Base-by-base conservation (phyloP, 495 filamentous ascomycete genomes). In the Penicillium tannophilum region DNA sequence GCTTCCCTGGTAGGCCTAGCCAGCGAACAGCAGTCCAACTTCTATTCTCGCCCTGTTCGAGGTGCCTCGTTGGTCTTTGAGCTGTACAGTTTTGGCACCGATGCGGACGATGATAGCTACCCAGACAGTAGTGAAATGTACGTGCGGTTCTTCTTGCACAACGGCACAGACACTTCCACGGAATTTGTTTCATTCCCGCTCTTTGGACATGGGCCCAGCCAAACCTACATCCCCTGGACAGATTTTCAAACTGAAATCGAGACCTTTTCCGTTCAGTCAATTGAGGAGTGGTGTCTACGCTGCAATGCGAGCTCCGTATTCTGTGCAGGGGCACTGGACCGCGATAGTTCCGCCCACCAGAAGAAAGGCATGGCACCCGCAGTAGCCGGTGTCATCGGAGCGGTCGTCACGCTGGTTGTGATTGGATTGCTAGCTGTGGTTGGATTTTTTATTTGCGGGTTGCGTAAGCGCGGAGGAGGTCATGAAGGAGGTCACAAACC, bases 141-240 rank as follows among this genome's bases (percentile, higher is more conserved):
- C 59, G 87, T 96, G 30, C 85, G 91, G 41, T 92, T 93, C 74
- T 72, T 90, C 11, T 85, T 93, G 71, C 82, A 85, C 63, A 95
- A 95, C 68, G 89, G 88, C 44, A 89, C 89, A 14, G 80, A 81
- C n/a, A 71, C 78, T 19, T 61, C 66, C 10, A 72, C 69, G 28
- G 68, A 76, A 24, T 82, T 88, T 7, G 60, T 54, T 2, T 64
- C 77, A 4, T 93, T 84, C 70, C 86, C 89, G 4, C 79, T 95
- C 4, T 93, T 95, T 62, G 84, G 84, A 24, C 74, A 76, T 57
- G 67, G 72, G 6, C 76, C 78, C 17, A 79, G 72, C 43, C 75
- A 81, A 51, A 75, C 72, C 6, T 70, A 75, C 8, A 67, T 93
- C 19, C 72, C 80, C 19, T 93, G 86, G 80, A 70, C 44, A 23